A percentile compares a stretch with the other conserved stretches of the same genome.
Evolutionary conservation across 2,329 filamentous ascomycete species (phyloP).

Genomic region (Teratosphaeria nubilosa): DNA sequence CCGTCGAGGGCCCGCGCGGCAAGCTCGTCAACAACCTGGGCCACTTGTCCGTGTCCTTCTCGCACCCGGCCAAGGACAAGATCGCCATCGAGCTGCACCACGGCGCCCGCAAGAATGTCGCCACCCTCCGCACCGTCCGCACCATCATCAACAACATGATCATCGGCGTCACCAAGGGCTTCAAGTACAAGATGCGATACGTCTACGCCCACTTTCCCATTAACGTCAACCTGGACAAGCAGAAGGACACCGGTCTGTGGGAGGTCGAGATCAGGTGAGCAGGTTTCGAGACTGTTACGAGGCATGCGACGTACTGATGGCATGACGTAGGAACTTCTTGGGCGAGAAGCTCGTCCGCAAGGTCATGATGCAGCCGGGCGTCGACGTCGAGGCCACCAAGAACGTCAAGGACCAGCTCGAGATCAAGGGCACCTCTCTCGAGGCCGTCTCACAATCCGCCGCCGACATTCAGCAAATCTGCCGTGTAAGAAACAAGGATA

Average conservation of each 20-base stretch:
- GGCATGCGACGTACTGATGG: neutral
- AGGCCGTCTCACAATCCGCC: constrained; percentile 94
- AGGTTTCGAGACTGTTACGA: neutral
- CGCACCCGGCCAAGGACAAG: constrained; percentile 69
- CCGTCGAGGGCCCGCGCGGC: constrained; percentile 94
- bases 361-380: constrained; percentile 79
- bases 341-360: constrained; percentile 98
- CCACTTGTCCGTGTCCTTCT: constrained; percentile 95
- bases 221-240: constrained; percentile 99
- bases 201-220: constrained; percentile 99
- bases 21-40: constrained; percentile 95
- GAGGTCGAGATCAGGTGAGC: constrained; percentile 95
- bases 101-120: constrained; percentile 93
- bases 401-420: constrained; percentile 96
- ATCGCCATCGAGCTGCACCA: constrained; percentile 99
- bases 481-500: constrained; percentile 99
- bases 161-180: constrained; percentile 96
- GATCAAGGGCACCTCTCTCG: constrained; percentile 86
- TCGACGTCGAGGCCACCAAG: constrained; percentile 82
- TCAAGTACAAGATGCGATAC: constrained; percentile 99
- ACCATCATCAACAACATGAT: constrained; percentile 98
- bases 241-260: constrained; percentile 73
- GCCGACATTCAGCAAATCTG: constrained; percentile 99
- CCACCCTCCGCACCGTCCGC: constrained; percentile 94
- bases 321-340: constrained; percentile 68